Evolutionary conservation across 768 basidiomycete species (phyloP).

Genomic region (Suillus placidus): DNA sequence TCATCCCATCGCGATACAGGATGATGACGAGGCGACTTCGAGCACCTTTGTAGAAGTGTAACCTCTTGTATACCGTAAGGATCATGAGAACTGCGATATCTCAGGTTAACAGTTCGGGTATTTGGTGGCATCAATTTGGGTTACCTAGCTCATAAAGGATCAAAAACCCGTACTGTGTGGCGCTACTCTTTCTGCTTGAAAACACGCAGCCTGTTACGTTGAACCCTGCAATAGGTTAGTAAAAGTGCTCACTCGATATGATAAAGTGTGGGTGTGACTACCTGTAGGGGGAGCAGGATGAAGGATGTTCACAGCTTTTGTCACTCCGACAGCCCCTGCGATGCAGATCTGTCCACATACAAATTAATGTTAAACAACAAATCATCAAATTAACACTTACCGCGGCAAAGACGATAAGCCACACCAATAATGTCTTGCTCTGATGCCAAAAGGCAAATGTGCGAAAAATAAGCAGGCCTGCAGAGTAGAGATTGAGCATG

Average conservation of each 20-base stretch:
- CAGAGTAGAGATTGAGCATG: background rate
- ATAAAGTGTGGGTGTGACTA: background rate
- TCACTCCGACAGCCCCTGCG: background rate
- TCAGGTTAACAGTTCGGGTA: background rate
- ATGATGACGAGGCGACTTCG: background rate
- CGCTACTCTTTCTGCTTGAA: background rate
- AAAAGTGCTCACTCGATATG: background rate
- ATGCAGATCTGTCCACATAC: background rate
- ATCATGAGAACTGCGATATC: background rate
- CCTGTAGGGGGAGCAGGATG: background rate
- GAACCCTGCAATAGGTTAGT: background rate
- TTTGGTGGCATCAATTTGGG: background rate
- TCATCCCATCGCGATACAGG: background rate
- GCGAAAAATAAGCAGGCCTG: constrained; percentile 8
- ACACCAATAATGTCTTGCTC: background rate
- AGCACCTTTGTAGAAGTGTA: background rate
- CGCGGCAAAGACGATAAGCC: background rate
- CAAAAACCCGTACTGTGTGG: constrained; percentile 1
- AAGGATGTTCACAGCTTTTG: background rate
- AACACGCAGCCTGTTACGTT: background rate
- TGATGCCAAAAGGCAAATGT: constrained; percentile 3
- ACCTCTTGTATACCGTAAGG: background rate
- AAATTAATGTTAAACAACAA: background rate
- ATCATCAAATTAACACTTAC: background rate
- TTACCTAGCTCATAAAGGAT: constrained; percentile 3